Conservation (phyloP, 1,284 basidiomycete species). For the Vanrija sp. region DNA sequence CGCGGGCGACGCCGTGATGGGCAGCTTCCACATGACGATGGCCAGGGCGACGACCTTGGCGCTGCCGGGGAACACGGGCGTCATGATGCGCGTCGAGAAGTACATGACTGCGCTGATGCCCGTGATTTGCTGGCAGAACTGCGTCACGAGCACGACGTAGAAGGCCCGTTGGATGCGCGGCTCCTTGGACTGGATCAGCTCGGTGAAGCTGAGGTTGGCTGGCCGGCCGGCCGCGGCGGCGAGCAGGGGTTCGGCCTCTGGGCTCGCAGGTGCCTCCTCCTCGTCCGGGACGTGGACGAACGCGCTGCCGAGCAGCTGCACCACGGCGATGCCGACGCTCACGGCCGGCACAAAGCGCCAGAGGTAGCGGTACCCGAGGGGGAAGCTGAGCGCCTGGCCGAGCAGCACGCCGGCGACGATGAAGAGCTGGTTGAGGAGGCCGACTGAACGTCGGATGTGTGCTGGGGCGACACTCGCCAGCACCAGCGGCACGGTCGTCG, state of each 20-base stretch:
- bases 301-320: slow-evolving; percentile 42
- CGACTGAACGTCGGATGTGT: slow-evolving; percentile 43
- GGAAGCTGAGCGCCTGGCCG: slow-evolving; percentile 47
- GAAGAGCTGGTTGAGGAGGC: slow-evolving; percentile 50
- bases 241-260: not conserved
- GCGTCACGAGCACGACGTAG: slow-evolving; percentile 33
- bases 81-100: slow-evolving; percentile 47
- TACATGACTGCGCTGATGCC: slow-evolving; percentile 47
- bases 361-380: slow-evolving; percentile 23
- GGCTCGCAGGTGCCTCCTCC: not conserved
- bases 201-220: slow-evolving; percentile 21
- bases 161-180: slow-evolving; percentile 7
- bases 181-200: slow-evolving; percentile 29
- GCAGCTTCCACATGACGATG: slow-evolving; percentile 45
- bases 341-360: slow-evolving; percentile 48
- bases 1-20: slow-evolving; percentile 50
- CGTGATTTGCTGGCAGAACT: slow-evolving; percentile 37
- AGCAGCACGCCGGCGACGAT: slow-evolving; percentile 47
- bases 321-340: slow-evolving; percentile 28
- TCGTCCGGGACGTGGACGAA: slow-evolving; percentile 7
- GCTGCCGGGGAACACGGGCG: slow-evolving; percentile 38
- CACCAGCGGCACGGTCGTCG: slow-evolving; percentile 50
- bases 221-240: not conserved
- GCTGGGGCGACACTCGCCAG: slow-evolving; percentile 49
- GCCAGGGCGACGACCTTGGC: slow-evolving; percentile 40